Conservation (phyloP, 768 basidiomycete genomes). For the Pisolithus marmoratus region DNA sequence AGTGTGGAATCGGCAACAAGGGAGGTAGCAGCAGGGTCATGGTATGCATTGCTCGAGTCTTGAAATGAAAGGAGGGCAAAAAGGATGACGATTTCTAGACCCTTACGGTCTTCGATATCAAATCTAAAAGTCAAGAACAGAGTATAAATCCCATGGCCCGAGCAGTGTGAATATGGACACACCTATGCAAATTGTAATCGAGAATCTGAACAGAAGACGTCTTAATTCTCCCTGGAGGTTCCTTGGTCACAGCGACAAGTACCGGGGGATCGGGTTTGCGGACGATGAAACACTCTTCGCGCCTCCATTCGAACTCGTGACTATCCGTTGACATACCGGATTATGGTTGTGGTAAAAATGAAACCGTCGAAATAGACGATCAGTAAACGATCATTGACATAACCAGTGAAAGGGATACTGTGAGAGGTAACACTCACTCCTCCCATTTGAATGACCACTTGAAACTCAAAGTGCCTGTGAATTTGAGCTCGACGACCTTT, state of each 20-base stretch:
- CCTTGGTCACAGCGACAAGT: conserved; percentile 76
- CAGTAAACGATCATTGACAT: background rate
- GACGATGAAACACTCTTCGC: conserved; percentile 76
- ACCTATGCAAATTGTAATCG: conserved; percentile 83
- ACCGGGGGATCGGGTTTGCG: conserved; percentile 87
- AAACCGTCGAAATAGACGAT: background rate
- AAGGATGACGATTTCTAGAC: conserved; percentile 76
- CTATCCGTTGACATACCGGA: conserved; percentile 30
- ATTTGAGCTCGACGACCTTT: conserved; percentile 62
- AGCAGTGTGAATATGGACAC: conserved; percentile 3
- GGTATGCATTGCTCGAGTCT: conserved; percentile 57
- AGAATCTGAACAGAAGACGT: conserved; percentile 68
- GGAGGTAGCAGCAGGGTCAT: conserved; percentile 26
- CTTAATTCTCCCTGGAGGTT: conserved; percentile 59
- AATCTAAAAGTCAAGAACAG: conserved; percentile 44
- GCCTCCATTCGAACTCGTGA: conserved; percentile 82
- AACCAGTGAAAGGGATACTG: background rate
- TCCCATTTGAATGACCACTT: conserved; percentile 82
- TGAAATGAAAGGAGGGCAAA: conserved; percentile 74
- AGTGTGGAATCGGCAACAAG: background rate
- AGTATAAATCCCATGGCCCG: background rate
- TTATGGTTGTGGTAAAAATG: background rate
- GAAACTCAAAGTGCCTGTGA: conserved; percentile 67
- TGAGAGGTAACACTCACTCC: conserved; percentile 44
- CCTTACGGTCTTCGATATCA: conserved; percentile 80